A percentile compares a stretch with the other conserved stretches of the same genome.
These are phyloP conservation scores for Globisporangium spiculum DNA, from an alignment of 352 stramenopile genomes.

Conservation along the genomic window DNA sequence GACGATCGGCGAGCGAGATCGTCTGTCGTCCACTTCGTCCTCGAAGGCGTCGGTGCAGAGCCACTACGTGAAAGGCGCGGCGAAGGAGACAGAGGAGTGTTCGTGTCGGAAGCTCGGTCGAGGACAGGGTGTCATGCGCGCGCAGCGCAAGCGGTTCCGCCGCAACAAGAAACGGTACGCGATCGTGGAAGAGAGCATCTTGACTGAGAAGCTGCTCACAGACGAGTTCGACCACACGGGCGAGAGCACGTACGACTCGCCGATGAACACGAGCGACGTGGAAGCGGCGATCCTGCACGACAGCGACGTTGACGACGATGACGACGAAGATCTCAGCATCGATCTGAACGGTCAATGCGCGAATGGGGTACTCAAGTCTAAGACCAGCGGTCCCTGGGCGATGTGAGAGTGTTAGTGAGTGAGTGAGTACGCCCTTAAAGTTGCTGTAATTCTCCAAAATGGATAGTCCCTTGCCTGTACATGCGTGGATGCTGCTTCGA, in stretches of 20 bases:
- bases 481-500: not conserved
- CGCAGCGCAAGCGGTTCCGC: conserved; percentile 40
- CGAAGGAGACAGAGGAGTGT: conserved; percentile 27
- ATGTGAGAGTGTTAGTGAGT: not conserved
- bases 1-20: conserved; percentile 4
- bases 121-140: conserved; percentile 26
- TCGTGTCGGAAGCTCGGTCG: conserved; percentile 45
- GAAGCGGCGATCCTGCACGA: conserved; percentile 28
- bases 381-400: conserved; percentile 3
- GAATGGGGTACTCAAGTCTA: not conserved
- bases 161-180: conserved; percentile 49
- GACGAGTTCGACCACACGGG: conserved; percentile 25
- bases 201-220: conserved; percentile 32
- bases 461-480: not conserved
- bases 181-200: conserved; percentile 37
- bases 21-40: conserved; percentile 26
- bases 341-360: not conserved
- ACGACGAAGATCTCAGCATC: conserved; percentile 4
- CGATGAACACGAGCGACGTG: conserved; percentile 18
- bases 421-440: not conserved
- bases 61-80: conserved; percentile 17
- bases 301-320: conserved; percentile 7
- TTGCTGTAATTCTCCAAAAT: not conserved
- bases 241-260: conserved; percentile 29
- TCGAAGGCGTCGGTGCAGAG: conserved; percentile 24